Conservation (phyloP, 139 green algal species). For the Chlamydomonas incerta region DNA sequence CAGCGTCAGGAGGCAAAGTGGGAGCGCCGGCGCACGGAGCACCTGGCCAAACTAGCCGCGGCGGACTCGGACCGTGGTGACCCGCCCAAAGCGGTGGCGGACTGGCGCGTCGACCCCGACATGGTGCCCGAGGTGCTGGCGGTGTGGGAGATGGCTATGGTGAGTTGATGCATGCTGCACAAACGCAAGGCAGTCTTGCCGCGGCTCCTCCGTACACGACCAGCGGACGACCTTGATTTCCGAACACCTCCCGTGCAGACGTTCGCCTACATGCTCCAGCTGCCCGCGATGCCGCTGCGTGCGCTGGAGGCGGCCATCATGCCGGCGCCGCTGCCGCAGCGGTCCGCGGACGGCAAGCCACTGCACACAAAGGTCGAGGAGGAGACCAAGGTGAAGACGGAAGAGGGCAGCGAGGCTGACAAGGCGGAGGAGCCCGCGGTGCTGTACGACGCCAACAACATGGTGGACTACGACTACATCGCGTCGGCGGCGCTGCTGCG, state of each 20-base stretch:
- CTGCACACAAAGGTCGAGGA: not conserved
- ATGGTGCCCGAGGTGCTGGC: constrained; percentile 74
- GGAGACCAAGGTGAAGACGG: not conserved
- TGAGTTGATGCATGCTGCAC: too few relatives aligned
- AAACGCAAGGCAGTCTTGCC: too few relatives aligned
- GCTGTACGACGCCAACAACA: constrained; percentile 1
- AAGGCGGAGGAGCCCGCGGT: not conserved
- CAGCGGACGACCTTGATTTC: too few relatives aligned
- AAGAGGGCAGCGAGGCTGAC: not conserved
- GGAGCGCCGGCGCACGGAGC: not conserved
- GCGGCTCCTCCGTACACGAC: too few relatives aligned
- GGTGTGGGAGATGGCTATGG: constrained; percentile 77
- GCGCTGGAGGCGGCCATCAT: constrained; percentile 80
- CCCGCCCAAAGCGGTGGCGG: constrained; percentile 54
- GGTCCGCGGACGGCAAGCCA: not conserved
- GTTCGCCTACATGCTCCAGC: constrained; percentile 72
- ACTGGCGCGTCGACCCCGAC: constrained; percentile 61
- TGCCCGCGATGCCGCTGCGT: constrained; percentile 77
- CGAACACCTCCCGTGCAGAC: constrained; percentile 58
- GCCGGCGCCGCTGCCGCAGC: constrained; percentile 61
- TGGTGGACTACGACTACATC: constrained; percentile 29
- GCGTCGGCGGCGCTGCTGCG: constrained; percentile 67
- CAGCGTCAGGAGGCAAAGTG: not conserved
- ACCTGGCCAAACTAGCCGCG: constrained; percentile 11
- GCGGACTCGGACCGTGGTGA: constrained; percentile 64